Base-by-base conservation (phyloP, 805 yeast genomes). In the Zygoascus ofunaensis region DNA sequence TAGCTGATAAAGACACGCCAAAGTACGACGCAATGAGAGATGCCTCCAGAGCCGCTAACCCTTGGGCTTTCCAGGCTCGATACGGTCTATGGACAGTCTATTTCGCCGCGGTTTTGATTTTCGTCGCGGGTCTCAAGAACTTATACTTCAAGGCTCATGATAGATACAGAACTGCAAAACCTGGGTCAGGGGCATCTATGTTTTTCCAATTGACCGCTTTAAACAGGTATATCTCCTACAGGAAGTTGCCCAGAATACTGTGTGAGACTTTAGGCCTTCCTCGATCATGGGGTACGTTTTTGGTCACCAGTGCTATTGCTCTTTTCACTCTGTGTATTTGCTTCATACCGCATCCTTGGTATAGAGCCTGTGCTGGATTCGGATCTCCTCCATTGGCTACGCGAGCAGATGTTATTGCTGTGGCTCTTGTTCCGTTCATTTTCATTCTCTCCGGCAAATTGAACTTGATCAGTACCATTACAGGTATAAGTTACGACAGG, bases 391-490 rank as follows among this genome's bases (percentile, higher is more conserved):
- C 55, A 4, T 12, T 52, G 33, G 54, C 51, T 12, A 43, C 40
- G 14, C 43, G 53, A 19, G 43, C 55, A 1, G 55, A 51, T 2
- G 14, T 52, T 12, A 43, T 52, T 47, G 45, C 55, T 19, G 50
- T 48, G 39, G 51, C 52, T 8, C 30, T 52, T 46, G 51, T 49
- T 14, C 55, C 55, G 8, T 48, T 52, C 30, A 52, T 52, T 28
- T 52, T 40, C 35, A 46, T 50, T 4, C 42, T 52, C 18, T 38
- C 48, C 18, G 53, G 55, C 26, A 52, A 52, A 37, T 20, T 41
- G 21, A 52, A 48, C 24, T 30, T 52, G 15, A 32, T 52, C 36
- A 43, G 53, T 8, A 33, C 18, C 12, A 30, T 52, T 15, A 52
- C 55, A 5, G 55, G 55, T 1, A 37, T 44, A 22, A 45, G 50